Conservation (phyloP, 352 stramenopile species). For the Phytopythium ostracodes region DNA sequence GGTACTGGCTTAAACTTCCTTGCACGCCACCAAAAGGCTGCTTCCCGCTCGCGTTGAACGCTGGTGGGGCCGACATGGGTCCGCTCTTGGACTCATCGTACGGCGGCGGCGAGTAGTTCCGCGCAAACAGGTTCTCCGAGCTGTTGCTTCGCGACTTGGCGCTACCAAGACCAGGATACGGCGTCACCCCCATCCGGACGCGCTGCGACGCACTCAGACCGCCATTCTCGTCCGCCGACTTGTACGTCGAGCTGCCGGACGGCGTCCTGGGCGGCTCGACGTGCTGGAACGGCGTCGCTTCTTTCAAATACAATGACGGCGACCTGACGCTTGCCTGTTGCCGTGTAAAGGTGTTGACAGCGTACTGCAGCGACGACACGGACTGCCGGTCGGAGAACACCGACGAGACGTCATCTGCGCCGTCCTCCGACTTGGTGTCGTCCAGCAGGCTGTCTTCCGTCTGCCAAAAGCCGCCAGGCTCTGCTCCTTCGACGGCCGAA, state of each 20-base stretch:
- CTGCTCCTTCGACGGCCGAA: neutral
- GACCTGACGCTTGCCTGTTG: neutral
- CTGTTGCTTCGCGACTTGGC: slow-evolving; percentile 61
- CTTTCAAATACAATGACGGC: neutral
- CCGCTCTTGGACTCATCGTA: slow-evolving; percentile 35
- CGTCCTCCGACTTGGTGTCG: slow-evolving; percentile 6
- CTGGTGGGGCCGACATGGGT: slow-evolving; percentile 37
- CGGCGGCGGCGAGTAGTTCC: slow-evolving; percentile 9
- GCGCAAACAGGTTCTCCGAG: slow-evolving; percentile 21
- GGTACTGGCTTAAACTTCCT: slow-evolving; percentile 23
- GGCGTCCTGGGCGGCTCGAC: slow-evolving; percentile 16
- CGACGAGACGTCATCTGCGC: slow-evolving; percentile 3
- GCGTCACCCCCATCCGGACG: slow-evolving; percentile 48
- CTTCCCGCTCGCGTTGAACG: slow-evolving; percentile 23
- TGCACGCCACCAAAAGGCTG: slow-evolving; percentile 19
- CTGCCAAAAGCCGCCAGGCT: slow-evolving; percentile 8
- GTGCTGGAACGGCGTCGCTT: slow-evolving; percentile 14
- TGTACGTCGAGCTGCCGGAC: slow-evolving; percentile 25
- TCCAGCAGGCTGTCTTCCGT: slow-evolving; percentile 6
- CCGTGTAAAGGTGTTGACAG: neutral
- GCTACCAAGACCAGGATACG: slow-evolving; percentile 44
- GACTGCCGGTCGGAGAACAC: slow-evolving; percentile 7
- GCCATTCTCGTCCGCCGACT: slow-evolving; percentile 17
- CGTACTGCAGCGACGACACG: neutral
- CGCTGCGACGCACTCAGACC: slow-evolving; percentile 55